A percentile compares a stretch with the other conserved stretches of the same genome.
Conservation (phyloP, 306 rosid genomes). For the Rosa lucieae region DNA sequence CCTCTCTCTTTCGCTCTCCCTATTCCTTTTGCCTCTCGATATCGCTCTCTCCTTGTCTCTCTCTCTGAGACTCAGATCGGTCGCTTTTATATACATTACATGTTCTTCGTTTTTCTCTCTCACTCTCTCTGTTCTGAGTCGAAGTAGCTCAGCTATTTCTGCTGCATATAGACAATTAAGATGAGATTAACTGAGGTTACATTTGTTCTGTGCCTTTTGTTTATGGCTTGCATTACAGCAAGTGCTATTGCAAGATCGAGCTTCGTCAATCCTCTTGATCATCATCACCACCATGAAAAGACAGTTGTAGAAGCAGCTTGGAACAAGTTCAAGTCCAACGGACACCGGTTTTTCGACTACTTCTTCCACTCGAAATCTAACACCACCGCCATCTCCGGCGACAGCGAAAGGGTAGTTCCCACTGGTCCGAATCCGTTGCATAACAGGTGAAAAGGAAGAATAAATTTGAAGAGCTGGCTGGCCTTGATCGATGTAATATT, state of each 20-base stretch:
- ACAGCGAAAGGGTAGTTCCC: conserved; percentile 74
- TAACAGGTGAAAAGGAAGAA: conserved; percentile 48
- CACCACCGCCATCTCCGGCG: conserved; percentile 24
- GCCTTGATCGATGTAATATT: conserved; percentile 12
- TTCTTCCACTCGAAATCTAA: conserved; percentile 32
- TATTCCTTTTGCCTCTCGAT: conserved; percentile 50
- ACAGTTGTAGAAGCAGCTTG: conserved; percentile 19
- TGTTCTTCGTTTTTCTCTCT: conserved; percentile 19
- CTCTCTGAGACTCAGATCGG: not conserved
- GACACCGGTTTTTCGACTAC: conserved; percentile 24
- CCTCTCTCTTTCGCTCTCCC: conserved; percentile 22
- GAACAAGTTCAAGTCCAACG: conserved; percentile 31
- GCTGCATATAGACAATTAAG: not conserved
- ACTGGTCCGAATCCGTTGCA: conserved; percentile 92
- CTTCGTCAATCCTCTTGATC: not conserved
- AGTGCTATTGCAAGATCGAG: conserved; percentile 31
- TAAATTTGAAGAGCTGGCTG: not conserved
- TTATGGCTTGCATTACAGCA: conserved; percentile 41
- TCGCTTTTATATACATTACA: conserved; percentile 29
- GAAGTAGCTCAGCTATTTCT: not conserved
- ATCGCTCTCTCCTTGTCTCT: not conserved
- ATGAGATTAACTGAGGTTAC: conserved; percentile 27
- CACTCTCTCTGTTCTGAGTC: not conserved
- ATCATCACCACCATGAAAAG: not conserved
- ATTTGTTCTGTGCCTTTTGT: conserved; percentile 42